These are phyloP conservation scores for Ajuga chamaepitys DNA, from an alignment of 257 asterid species.

Conservation along the genomic window DNA sequence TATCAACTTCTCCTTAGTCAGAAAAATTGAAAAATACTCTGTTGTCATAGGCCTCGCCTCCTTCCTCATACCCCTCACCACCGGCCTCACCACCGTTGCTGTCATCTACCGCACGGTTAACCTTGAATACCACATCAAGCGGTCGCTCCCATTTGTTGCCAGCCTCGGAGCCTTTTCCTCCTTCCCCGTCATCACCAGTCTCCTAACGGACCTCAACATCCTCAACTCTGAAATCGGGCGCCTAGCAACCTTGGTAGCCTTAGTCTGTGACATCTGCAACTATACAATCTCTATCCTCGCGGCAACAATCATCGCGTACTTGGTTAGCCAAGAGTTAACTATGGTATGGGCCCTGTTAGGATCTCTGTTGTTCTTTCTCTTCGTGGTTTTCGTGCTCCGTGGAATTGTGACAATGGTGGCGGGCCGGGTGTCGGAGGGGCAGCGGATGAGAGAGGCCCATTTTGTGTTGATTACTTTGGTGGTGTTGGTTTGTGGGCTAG, in stretches of 20 bases:
- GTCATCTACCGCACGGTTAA: not conserved
- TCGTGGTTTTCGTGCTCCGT: slow-evolving; percentile 24
- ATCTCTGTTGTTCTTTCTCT: not conserved
- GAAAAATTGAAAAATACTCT: slow-evolving; percentile 20
- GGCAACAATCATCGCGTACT: not conserved
- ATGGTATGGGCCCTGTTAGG: not conserved
- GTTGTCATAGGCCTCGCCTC: slow-evolving; percentile 32
- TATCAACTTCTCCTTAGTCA: slow-evolving; percentile 31
- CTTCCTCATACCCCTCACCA: slow-evolving; percentile 29
- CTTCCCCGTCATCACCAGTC: slow-evolving; percentile 47
- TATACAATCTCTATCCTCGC: slow-evolving; percentile 10
- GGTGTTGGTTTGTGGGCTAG: slow-evolving; percentile 28
- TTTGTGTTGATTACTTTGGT: slow-evolving; percentile 24
- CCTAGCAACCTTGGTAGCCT: slow-evolving; percentile 40
- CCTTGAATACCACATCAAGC: slow-evolving; percentile 1
- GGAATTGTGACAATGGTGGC: slow-evolving; percentile 20
- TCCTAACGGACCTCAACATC: slow-evolving; percentile 47
- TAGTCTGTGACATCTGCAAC: slow-evolving; percentile 34
- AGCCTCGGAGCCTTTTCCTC: slow-evolving; percentile 31
- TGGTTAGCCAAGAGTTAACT: not conserved
- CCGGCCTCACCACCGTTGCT: slow-evolving; percentile 13
- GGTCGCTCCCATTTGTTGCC: slow-evolving; percentile 23
- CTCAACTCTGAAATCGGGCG: slow-evolving; percentile 60
- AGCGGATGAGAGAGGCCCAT: slow-evolving; percentile 36
- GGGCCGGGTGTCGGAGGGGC: slow-evolving; percentile 30